A percentile compares a stretch with the other conserved stretches of the same genome.
These are phyloP conservation scores for Artomyces pyxidatus DNA, from an alignment of 768 basidiomycete genomes.

Conservation along the genomic window DNA sequence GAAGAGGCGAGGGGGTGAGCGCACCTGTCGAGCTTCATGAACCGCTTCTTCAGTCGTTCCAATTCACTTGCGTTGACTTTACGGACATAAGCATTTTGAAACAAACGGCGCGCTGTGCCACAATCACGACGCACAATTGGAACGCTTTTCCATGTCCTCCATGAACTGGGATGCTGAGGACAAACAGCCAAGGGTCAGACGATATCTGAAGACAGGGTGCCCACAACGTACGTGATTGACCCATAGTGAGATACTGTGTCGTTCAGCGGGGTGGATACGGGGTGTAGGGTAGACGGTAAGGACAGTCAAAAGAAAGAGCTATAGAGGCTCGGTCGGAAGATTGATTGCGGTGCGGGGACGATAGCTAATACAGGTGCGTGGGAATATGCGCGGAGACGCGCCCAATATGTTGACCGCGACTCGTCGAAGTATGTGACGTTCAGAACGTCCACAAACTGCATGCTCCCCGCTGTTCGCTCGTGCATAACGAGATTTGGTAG, in stretches of 20 bases:
- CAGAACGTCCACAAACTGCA: too few relatives aligned
- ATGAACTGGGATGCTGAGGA: slow-evolving; percentile 81
- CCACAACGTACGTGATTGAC: slow-evolving; percentile 67
- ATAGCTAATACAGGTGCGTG: too few relatives aligned
- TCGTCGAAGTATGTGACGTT: too few relatives aligned
- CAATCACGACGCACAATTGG: slow-evolving; percentile 92
- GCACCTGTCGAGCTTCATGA: slow-evolving; percentile 98
- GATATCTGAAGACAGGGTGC: neutral
- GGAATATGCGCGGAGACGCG: too few relatives aligned
- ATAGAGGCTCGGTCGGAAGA: too few relatives aligned
- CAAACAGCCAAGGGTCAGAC: slow-evolving; percentile 2
- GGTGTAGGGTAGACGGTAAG: too few relatives aligned
- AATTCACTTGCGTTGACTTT: slow-evolving; percentile 92
- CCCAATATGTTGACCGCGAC: too few relatives aligned
- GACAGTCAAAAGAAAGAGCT: too few relatives aligned
- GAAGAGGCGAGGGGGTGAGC: slow-evolving; percentile 11
- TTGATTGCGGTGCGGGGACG: neutral
- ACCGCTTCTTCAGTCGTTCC: slow-evolving; percentile 94
- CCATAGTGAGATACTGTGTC: slow-evolving; percentile 38
- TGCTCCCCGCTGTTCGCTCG: too few relatives aligned
- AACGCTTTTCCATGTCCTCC: slow-evolving; percentile 95
- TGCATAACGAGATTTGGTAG: too few relatives aligned
- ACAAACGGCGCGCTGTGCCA: too few relatives aligned
- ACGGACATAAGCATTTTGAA: too few relatives aligned
- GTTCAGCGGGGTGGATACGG: neutral